Base-by-base conservation (phyloP, 352 stramenopile genomes). In the Phytophthora idaei region DNA sequence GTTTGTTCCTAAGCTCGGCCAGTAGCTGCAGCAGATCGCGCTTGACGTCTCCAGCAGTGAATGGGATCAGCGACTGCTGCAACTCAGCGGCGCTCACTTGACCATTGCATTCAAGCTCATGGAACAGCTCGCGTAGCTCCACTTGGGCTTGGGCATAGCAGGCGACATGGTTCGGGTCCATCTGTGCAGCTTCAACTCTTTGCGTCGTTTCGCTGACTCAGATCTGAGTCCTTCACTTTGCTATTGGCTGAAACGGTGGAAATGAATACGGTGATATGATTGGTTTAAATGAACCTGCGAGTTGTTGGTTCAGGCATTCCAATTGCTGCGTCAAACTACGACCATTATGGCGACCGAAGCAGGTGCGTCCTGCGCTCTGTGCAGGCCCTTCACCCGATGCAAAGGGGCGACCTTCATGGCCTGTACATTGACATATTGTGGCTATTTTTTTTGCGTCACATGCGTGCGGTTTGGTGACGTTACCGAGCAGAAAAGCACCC, bases 41-140 rank as follows among this genome's bases (percentile, higher is more conserved):
- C 63, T 68, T 74, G 47, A 71, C 81, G 54, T 88, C 83, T 31
- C 83, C 83, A 15, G 80, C 83, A 5, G 83, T 86, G 51, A 85
- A 87, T 44, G 80, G 81, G 10, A 89, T 55, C 47, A 92, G 60
- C 41, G 66, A 61, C 2, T 65, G 53, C 54, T 87, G 78, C n/a
- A 90, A 61, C 61, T 89, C 82, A 0, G 37, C 31, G 1, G 69
- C 48, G 14, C 73, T 73, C 8, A 89, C 80, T 32, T 72, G 78
- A 2, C 82, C 82, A 46, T 88, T 73, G 59, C 50, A 67, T 34
- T 79, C 77, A 5, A 90, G 73, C 52, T 88, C 78, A 3, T 73
- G 71, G 63, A 90, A 90, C 15, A 90, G 59, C 52, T 88, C 82
- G 3, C 78, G 76, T 3, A 90, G 71, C 51, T 89, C 79, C 29